Evolutionary conservation across 1,284 basidiomycete species (phyloP).

Genomic region (Ustilago crameri): DNA sequence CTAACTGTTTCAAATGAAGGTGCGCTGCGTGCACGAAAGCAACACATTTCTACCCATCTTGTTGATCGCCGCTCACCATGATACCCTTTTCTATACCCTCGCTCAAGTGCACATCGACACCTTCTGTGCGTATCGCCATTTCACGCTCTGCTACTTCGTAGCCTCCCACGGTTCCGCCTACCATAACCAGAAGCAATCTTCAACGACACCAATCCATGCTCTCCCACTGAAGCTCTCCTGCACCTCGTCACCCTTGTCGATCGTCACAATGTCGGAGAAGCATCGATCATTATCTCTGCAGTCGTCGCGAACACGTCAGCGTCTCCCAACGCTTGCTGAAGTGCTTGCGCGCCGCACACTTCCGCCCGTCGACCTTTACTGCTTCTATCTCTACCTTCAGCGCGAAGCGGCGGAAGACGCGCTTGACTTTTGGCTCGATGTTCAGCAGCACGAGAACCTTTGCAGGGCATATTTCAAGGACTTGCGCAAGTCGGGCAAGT

Average conservation of each 20-base stretch:
- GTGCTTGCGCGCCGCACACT: conserved; percentile 73
- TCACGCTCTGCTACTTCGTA: no score
- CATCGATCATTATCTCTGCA: conserved; percentile 37
- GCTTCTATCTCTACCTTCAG: conserved; percentile 81
- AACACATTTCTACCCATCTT: no score
- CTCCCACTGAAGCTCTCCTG: neutral
- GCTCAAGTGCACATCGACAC: no score
- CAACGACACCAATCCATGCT: conserved; percentile 1
- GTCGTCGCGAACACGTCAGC: conserved; percentile 59
- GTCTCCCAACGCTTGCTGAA: conserved; percentile 68
- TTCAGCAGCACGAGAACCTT: conserved; percentile 97
- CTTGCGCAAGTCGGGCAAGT: conserved; percentile 88
- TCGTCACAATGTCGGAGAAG: conserved; percentile 43
- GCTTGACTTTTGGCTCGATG: conserved; percentile 98
- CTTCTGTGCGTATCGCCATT: no score
- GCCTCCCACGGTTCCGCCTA: no score
- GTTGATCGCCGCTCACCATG: no score
- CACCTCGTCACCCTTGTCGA: neutral
- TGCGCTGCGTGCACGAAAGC: no score
- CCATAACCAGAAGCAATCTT: no score
- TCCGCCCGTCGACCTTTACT: conserved; percentile 95
- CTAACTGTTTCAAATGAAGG: no score
- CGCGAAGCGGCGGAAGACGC: conserved; percentile 93
- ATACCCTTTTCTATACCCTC: no score
- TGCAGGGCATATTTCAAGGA: conserved; percentile 99